These are phyloP conservation scores for Lachancea kluyveri DNA, from an alignment of 805 yeast genomes.

Conservation along the genomic window DNA sequence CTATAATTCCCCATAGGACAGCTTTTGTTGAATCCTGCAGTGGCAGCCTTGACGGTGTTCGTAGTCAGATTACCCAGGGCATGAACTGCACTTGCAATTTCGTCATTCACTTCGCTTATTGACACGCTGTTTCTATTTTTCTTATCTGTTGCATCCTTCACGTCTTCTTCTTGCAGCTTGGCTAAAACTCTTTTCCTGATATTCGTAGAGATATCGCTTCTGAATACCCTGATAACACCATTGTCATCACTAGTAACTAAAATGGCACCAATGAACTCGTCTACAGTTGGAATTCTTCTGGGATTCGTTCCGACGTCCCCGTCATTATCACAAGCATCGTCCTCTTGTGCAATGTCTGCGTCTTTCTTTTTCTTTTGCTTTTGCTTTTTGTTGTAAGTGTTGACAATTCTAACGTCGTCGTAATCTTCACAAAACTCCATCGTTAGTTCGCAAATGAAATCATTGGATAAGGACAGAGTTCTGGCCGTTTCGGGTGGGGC, in stretches of 20 bases:
- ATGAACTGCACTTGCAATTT: too few relatives aligned
- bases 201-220: constrained; percentile 66
- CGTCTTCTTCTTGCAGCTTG: too few relatives aligned
- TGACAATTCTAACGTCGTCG: constrained; percentile 9
- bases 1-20: too few relatives aligned
- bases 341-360: constrained; percentile 1
- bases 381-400: constrained; percentile 1
- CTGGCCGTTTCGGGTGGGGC: constrained; percentile 69
- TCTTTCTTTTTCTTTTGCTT: neutral
- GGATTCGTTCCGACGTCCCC: constrained; percentile 1
- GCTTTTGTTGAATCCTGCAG: too few relatives aligned
- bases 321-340: constrained; percentile 1
- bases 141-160: too few relatives aligned
- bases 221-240: constrained; percentile 69
- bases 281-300: constrained; percentile 18
- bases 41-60: constrained; percentile 4
- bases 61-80: too few relatives aligned
- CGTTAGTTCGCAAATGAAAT: constrained; percentile 64
- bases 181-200: constrained; percentile 33
- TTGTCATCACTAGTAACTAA: constrained; percentile 70
- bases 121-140: too few relatives aligned
- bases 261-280: constrained; percentile 37
- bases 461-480: constrained; percentile 66
- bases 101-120: too few relatives aligned
- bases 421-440: constrained; percentile 21